Conservation (phyloP, 192 early-diverging fungal species). For the Backusella parvicylindrica region DNA sequence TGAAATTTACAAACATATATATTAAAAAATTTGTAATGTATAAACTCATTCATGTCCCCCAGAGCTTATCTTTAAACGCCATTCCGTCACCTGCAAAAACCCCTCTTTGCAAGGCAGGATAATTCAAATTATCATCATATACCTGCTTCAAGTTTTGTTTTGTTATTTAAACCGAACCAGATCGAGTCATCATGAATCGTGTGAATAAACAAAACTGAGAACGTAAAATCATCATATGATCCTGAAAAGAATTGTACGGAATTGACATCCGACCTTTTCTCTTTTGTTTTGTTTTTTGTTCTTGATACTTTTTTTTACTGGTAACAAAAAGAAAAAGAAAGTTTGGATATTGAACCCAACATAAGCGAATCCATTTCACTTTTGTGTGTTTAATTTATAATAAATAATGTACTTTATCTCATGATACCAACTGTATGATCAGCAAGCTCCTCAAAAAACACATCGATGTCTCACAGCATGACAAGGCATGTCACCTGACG, state of each 20-base stretch:
- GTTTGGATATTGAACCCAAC: constrained; percentile 86
- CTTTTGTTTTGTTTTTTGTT: constrained; percentile 91
- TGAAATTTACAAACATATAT: not conserved
- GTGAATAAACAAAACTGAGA: constrained; percentile 97
- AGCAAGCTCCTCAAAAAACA: constrained; percentile 91
- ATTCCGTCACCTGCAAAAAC: constrained; percentile 94
- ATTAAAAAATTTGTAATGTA: not conserved
- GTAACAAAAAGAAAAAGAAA: constrained; percentile 99
- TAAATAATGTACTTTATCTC: constrained; percentile 46
- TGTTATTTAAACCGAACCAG: no score
- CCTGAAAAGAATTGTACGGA: constrained; percentile 98
- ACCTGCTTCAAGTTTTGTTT: constrained; percentile 91
- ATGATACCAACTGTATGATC: constrained; percentile 99
- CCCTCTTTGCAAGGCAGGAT: constrained; percentile 73
- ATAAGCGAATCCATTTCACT: no score
- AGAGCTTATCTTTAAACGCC: no score
- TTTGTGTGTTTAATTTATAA: no score
- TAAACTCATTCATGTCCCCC: no score
- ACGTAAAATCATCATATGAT: constrained; percentile 96
- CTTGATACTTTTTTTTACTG: constrained; percentile 82
- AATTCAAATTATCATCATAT: constrained; percentile 95
- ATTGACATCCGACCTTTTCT: constrained; percentile 99
- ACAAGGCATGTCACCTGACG: constrained; percentile 97
- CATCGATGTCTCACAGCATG: constrained; percentile 99
- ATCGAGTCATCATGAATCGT: constrained; percentile 35